Base-by-base conservation (phyloP, 2,329 filamentous ascomycete species). In the Macrophomina phaseolina region DNA sequence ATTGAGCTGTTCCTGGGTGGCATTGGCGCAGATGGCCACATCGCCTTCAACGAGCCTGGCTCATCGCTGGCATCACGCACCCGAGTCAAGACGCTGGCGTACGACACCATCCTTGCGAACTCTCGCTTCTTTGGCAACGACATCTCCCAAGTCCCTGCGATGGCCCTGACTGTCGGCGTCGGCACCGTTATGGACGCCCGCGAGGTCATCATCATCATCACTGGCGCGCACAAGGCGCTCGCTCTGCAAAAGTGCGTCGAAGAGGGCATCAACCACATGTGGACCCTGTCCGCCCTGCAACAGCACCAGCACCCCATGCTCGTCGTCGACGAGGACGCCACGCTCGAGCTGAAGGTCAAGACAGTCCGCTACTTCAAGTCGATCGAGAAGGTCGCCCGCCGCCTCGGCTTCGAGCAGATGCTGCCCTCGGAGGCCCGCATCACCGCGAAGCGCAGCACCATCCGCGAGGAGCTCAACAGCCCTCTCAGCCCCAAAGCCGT, bases 11-110 rank as follows among this genome's bases (percentile, higher is more conserved):
- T 95, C 80, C 85, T 96, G 4, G 91, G 91, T 16, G 92, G 92
- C 49, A 93, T 96, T 65, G 92, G 92, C 36, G 90, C 92, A 65
- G 92, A 96, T 75, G 92, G 92, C 5, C 92, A 96, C 79, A 92
- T 96, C 70, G 92, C 92, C 58, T 96, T 96, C 85, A 96, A 96
- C 79, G 92, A 96, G 80, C 92, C 92, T 4, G 92, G 92, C 48
- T 93, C 91, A 11, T 92, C 89, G 68, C 81, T 96, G 68, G 86
- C 87, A 71, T 93, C 90, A 66, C 86, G 91, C 55, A 96, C 92
- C 12, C 86, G 92, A 68, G 91, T 95, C 75, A 95, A 95, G 85
- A 95, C 92, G 0, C 82, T 96, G 62, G 91, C 92, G 46, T 93
- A 94, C 75, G 92, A 95, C 79, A 96, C 92, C 2, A 93, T 95